Evolutionary conservation across 2,329 filamentous ascomycete genomes (phyloP).

Genomic region (Monosporascus ibericus): DNA sequence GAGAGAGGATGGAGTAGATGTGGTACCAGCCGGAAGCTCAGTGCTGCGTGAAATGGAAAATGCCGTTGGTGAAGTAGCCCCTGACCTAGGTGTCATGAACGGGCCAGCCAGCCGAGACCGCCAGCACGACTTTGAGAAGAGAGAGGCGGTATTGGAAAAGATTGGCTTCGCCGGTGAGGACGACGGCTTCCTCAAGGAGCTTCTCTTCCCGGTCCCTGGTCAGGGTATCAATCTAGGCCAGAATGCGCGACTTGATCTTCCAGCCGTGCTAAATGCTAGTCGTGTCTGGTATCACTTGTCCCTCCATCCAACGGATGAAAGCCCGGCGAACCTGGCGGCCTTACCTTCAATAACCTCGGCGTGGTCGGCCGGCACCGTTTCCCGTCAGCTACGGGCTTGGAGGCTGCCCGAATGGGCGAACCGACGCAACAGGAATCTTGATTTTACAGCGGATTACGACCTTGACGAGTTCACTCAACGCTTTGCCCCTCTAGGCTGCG

Average conservation of each 20-base stretch:
- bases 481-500: slow-evolving; percentile 78
- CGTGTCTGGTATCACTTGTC: slow-evolving; percentile 93
- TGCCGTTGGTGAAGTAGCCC: slow-evolving; percentile 68
- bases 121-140: slow-evolving; percentile 73
- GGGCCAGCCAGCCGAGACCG: slow-evolving; percentile 64
- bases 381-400: slow-evolving; percentile 88
- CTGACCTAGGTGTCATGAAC: slow-evolving; percentile 70
- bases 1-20: slow-evolving; percentile 88
- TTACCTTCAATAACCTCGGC: slow-evolving; percentile 67
- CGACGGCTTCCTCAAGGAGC: slow-evolving; percentile 73
- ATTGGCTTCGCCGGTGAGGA: slow-evolving; percentile 75
- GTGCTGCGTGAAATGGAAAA: slow-evolving; percentile 82
- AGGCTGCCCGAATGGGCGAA: slow-evolving; percentile 95
- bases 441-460: slow-evolving; percentile 97
- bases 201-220: slow-evolving; percentile 72
- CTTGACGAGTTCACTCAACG: slow-evolving; percentile 83
- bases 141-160: slow-evolving; percentile 80
- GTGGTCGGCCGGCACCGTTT: slow-evolving; percentile 91
- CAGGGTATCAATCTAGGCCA: slow-evolving; percentile 78
- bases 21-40: slow-evolving; percentile 67
- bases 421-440: slow-evolving; percentile 79
- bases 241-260: slow-evolving; percentile 71
- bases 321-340: slow-evolving; percentile 67
- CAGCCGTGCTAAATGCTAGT: slow-evolving; percentile 70
- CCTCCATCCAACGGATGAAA: slow-evolving; percentile 85